phyloP scores from a whole-genome alignment of 805 yeast species.

The Ogataea allantospora region DNA sequence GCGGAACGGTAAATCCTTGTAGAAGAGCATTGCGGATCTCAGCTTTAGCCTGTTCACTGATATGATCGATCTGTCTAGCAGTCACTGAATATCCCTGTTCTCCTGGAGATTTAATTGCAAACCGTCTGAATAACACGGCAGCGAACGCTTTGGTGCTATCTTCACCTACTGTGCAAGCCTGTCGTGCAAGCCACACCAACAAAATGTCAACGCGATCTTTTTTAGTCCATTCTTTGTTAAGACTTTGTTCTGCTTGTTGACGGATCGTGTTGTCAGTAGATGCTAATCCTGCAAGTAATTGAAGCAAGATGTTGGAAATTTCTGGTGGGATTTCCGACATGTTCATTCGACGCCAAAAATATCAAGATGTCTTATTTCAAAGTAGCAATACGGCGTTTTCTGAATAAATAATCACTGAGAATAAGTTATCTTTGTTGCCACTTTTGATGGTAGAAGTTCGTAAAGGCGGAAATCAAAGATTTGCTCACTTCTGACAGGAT shows the following conservation, averaged over 20 bases:
- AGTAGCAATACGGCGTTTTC: neutral
- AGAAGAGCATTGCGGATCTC: conserved; percentile 67
- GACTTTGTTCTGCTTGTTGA: conserved; percentile 67
- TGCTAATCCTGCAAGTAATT: conserved; percentile 64
- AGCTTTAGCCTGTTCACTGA: conserved; percentile 53
- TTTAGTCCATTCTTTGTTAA: conserved; percentile 76
- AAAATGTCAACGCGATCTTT: conserved; percentile 65
- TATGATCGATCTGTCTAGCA: conserved; percentile 73
- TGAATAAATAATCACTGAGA: neutral
- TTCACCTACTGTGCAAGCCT: conserved; percentile 61
- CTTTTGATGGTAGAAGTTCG: neutral
- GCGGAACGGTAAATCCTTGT: conserved; percentile 68
- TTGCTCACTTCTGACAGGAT: neutral
- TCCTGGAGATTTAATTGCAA: conserved; percentile 78
- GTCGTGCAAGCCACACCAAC: conserved; percentile 77
- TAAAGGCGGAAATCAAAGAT: neutral
- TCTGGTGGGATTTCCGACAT: conserved; percentile 60
- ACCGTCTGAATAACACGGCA: conserved; percentile 86
- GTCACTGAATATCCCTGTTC: conserved; percentile 58
- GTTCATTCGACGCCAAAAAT: conserved; percentile 12
- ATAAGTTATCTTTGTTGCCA: too few species aligned
- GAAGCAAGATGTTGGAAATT: conserved; percentile 49
- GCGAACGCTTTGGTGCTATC: conserved; percentile 66
- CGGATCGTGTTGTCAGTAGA: conserved; percentile 78
- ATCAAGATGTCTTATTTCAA: conserved; percentile 4